Evolutionary conservation across 495 filamentous ascomycete genomes (phyloP).

Genomic region (Penicillium fimorum): DNA sequence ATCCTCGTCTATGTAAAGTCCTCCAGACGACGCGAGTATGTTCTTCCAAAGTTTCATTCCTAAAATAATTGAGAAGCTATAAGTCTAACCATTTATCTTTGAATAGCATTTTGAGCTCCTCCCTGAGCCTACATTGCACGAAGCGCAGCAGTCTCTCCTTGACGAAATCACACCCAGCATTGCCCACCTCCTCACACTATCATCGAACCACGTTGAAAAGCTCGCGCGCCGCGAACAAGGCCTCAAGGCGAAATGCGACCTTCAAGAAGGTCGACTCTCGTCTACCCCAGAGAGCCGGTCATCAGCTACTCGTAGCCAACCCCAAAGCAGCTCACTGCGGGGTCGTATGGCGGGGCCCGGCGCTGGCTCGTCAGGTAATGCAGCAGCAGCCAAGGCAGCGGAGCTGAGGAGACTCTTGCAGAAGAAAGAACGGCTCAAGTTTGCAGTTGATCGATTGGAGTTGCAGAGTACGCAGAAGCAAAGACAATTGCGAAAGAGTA

Average conservation of each 20-base stretch:
- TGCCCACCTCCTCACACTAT: constrained; percentile 59
- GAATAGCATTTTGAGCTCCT: constrained; percentile 79
- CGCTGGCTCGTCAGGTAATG: constrained; percentile 47
- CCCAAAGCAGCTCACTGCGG: constrained; percentile 25
- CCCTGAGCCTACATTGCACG: constrained; percentile 62
- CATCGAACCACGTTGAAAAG: constrained; percentile 67
- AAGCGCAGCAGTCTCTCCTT: constrained; percentile 66
- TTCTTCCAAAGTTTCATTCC: constrained; percentile 4
- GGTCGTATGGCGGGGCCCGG: constrained; percentile 26
- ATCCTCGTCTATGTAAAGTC: constrained; percentile 69
- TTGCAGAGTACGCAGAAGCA: constrained; percentile 66
- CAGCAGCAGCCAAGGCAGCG: constrained; percentile 56
- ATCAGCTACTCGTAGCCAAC: constrained; percentile 23
- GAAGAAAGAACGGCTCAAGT: constrained; percentile 76
- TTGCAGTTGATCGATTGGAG: constrained; percentile 70
- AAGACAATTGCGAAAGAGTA: constrained; percentile 77
- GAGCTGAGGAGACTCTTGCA: constrained; percentile 62
- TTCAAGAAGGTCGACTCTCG: constrained; percentile 65
- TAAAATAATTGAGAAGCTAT: not conserved
- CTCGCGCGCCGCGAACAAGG: constrained; percentile 67
- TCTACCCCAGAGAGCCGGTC: constrained; percentile 37
- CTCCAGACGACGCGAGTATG: constrained; percentile 68
- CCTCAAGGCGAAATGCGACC: constrained; percentile 66
- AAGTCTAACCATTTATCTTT: constrained; percentile 4
- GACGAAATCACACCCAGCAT: constrained; percentile 77